Conservation (phyloP, 2,329 filamentous ascomycete genomes). For the Piedraia hortae region DNA sequence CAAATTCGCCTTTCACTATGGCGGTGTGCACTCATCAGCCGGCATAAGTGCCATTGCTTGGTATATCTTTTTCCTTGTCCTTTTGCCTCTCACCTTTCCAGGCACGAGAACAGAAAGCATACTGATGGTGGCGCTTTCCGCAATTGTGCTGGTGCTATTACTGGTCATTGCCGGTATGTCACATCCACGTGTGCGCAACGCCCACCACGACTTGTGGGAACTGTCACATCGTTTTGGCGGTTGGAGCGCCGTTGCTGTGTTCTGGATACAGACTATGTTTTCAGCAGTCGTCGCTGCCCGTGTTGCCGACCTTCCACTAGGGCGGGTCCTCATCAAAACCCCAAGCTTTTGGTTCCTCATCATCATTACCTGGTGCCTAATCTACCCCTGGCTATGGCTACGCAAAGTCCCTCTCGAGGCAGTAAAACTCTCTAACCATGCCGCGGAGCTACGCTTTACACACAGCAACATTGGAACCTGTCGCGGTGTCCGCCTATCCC, state of each 20-base stretch:
- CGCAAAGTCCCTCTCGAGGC: slow-evolving; percentile 37
- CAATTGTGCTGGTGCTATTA: slow-evolving; percentile 23
- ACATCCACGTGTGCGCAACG: slow-evolving; percentile 33
- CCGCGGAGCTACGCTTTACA: slow-evolving; percentile 40
- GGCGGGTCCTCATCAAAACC: slow-evolving; percentile 7
- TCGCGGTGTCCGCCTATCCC: slow-evolving; percentile 6
- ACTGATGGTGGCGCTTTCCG: slow-evolving; percentile 23
- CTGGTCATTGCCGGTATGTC: slow-evolving; percentile 32
- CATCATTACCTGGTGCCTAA: slow-evolving; percentile 33
- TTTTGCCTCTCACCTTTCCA: slow-evolving; percentile 8
- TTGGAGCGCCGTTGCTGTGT: slow-evolving; percentile 37
- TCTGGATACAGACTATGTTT: slow-evolving; percentile 36
- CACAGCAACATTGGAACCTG: slow-evolving; percentile 22
- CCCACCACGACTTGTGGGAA: slow-evolving; percentile 42
- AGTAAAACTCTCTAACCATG: slow-evolving; percentile 43
- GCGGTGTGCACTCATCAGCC: slow-evolving; percentile 16
- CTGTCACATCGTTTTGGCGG: slow-evolving; percentile 42
- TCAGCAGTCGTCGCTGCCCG: slow-evolving; percentile 13
- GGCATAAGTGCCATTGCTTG: slow-evolving; percentile 16
- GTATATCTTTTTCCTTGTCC: slow-evolving; percentile 16
- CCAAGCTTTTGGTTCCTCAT: slow-evolving; percentile 41
- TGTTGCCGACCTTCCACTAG: not conserved
- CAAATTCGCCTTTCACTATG: slow-evolving; percentile 15
- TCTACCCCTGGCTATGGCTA: slow-evolving; percentile 47
- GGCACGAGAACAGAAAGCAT: slow-evolving; percentile 2